Evolutionary conservation across 257 asterid species (phyloP), one percentile per base, ranked within the genome.

Genomic region (Thymus quinquecostatus): DNA sequence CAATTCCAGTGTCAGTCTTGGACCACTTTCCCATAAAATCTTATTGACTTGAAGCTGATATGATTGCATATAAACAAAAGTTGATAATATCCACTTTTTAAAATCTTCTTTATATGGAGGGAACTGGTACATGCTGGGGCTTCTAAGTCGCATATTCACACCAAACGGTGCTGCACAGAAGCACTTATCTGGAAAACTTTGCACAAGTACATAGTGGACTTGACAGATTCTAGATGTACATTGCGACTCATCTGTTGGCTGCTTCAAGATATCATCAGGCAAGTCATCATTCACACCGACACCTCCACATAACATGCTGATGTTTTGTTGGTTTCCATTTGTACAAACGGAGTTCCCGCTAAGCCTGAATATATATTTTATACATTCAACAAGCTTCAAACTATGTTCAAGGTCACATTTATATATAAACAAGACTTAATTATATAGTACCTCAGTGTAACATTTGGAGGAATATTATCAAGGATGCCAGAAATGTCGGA

Each of bases 81-180:
- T 67, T 55, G 27, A 10, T 51, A 82, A 70, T 55, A 86, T 81
- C 71, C 34, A 83, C 28, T 0, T 7, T 5, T 70, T 41, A 69
- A 79, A 86, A 0, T 30, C 55, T 41, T 61, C 66, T 10, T 21
- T 62, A 55, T 79, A 77, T 13, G 85, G 85, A 10, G 48, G 79
- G 70, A 83, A 86, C 21, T 73, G 45, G 14, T 81, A 81, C 43
- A 86, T 75, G 75, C 88, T 83, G 8, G 88, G 88, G 66, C 91
- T 86, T 77, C 91, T 79, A 33, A 86, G 81, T 7, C 80, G 73
- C 2, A 86, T 7, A 28, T 75, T 85, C 40, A 86, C 77, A 29
- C 88, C 88, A 47, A 86, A 86, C 48, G 91, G 91, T 28, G 85
- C 85, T 0, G 85, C 87, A 70, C 88, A 86, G 34, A 79, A 50